Evolutionary conservation across 768 basidiomycete genomes (phyloP), one percentile per base, ranked within the genome.

Genomic region (Boletus rufocinnamomeus): DNA sequence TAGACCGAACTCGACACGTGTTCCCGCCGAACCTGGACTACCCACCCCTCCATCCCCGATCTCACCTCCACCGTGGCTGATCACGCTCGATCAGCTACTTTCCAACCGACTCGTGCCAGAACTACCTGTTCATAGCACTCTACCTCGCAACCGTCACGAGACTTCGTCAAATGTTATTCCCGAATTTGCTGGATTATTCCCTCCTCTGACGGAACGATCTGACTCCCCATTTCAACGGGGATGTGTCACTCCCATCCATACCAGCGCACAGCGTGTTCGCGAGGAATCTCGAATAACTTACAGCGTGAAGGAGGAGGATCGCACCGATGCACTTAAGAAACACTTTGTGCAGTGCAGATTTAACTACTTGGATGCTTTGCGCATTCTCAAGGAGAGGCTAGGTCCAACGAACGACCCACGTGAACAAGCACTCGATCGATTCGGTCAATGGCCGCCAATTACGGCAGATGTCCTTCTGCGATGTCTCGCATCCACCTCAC

Each of bases 391-490:
- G 34, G 2, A 55, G 4, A 27, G 13, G 16, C 57, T 63, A 61
- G 62, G 6, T 65, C 65, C 68, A 13, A 19, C 47, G n/a, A 21
- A 4, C 8, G 27, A 34, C 4, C 23, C 32, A 4, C 14, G 4
- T 14, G 69, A 70, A 52, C 28, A 38, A 2, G 46, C 50, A 1
- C 10, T 67, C 34, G 13, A 11, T 1, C 23, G 23, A 25, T 52
- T 59, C 19, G 62, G 59, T 13, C 62, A 72, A 46, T 78, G 77
- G 76, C 77, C 77, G n/a, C n/a, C n/a, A n/a, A n/a, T n/a, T n/a
- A n/a, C n/a, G n/a, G n/a, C n/a, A n/a, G n/a, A n/a, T n/a, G n/a
- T n/a, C n/a, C n/a, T n/a, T n/a, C n/a, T n/a, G n/a, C n/a, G n/a
- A n/a, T n/a, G n/a, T n/a, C n/a, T n/a, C n/a, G n/a, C n/a, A n/a